Conservation (phyloP, 2,329 filamentous ascomycete species). For the Knufia fluminis region DNA sequence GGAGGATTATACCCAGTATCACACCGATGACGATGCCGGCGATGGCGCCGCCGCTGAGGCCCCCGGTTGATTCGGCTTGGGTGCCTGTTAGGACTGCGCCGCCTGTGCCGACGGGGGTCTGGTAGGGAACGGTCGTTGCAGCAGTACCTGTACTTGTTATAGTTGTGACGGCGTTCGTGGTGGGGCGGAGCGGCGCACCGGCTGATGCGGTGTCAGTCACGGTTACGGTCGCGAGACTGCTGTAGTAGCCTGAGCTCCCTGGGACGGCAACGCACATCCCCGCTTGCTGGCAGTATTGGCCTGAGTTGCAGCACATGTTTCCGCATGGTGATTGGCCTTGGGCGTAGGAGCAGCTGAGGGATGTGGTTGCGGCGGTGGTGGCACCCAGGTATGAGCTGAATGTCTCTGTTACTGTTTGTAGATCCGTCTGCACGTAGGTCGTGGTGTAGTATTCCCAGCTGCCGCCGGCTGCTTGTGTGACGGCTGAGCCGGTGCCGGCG, state of each 20-base stretch:
- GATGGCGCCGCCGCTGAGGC: constrained; percentile 41
- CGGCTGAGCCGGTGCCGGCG: constrained; percentile 11
- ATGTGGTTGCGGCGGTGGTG: constrained; percentile 19
- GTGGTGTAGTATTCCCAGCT: constrained; percentile 49
- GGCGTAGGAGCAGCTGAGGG: constrained; percentile 37
- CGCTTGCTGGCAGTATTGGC: constrained; percentile 33
- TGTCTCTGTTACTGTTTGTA: constrained; percentile 45
- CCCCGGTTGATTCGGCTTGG: constrained; percentile 23
- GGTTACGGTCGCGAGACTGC: constrained; percentile 32
- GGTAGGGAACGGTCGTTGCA: constrained; percentile 37
- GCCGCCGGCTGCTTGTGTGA: constrained; percentile 16
- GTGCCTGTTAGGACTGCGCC: constrained; percentile 31
- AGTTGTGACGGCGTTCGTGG: constrained; percentile 34
- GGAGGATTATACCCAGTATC: constrained; percentile 36
- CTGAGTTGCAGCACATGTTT: constrained; percentile 35
- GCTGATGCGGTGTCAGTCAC: constrained; percentile 23
- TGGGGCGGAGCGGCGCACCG: constrained; percentile 35
- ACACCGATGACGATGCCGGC: constrained; percentile 44
- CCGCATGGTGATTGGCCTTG: constrained; percentile 38
- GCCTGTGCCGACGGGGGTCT: constrained; percentile 36
- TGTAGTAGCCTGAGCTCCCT: constrained; percentile 23
- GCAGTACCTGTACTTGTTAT: constrained; percentile 34
- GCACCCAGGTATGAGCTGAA: constrained; percentile 36
- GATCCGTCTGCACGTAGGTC: constrained; percentile 47
- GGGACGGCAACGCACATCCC: constrained; percentile 29